phyloP scores from a whole-genome alignment of 352 stramenopile genomes.

The Globisporangium nodosum region DNA sequence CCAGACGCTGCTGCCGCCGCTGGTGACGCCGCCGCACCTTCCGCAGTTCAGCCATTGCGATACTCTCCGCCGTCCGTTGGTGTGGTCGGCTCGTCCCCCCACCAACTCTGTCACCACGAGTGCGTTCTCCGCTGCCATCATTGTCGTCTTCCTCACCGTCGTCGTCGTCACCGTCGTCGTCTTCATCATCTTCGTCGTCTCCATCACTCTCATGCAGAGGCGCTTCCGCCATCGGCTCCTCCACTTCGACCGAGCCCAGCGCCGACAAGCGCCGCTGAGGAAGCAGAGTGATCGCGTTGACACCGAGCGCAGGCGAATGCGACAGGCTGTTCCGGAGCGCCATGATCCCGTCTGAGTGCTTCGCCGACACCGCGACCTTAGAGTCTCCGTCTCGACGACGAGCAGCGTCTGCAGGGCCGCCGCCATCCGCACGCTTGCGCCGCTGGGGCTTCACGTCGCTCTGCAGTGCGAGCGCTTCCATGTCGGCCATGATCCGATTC shows the following conservation, averaged over 20 bases:
- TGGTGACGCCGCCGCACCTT: constrained; percentile 24
- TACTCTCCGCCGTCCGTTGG: constrained; percentile 3
- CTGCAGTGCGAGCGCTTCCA: constrained; percentile 40
- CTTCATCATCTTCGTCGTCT: constrained; percentile 16
- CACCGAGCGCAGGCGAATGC: not conserved
- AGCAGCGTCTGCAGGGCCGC: not conserved
- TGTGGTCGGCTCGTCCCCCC: not conserved
- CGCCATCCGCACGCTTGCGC: not conserved
- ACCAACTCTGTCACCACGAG: constrained; percentile 7
- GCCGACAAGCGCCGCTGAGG: constrained; percentile 33
- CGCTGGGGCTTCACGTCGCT: not conserved
- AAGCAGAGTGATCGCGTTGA: constrained; percentile 14
- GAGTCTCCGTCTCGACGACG: not conserved
- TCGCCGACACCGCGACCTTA: not conserved
- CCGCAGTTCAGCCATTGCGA: constrained; percentile 16
- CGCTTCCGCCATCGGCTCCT: not conserved
- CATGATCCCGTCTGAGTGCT: not conserved
- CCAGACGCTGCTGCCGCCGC: constrained; percentile 17
- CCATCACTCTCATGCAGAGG: constrained; percentile 1
- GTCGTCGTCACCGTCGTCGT: constrained; percentile 14
- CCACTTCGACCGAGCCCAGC: constrained; percentile 17
- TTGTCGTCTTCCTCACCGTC: constrained; percentile 6
- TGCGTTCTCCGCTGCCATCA: not conserved
- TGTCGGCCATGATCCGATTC: constrained; percentile 57
- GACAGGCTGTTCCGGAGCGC: constrained; percentile 6